Percentiles rank a stretch among this genome's conserved stretches.
These are phyloP conservation scores for Capsicum baccatum DNA, from an alignment of 257 asterid genomes.

Conservation along the genomic window DNA sequence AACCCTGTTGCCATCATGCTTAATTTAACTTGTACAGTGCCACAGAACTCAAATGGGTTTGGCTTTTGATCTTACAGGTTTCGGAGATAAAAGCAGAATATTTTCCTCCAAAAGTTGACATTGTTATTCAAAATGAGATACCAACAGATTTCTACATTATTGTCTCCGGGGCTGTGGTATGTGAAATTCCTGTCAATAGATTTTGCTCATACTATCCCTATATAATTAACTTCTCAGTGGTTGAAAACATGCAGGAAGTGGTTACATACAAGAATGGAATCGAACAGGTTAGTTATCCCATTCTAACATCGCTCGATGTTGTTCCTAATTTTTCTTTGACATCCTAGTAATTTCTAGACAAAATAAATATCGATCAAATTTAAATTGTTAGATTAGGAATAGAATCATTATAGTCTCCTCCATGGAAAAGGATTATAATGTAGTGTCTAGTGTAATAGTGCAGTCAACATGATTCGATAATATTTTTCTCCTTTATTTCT, in stretches of 20 bases:
- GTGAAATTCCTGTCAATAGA: constrained; percentile 23
- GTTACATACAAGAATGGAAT: constrained; percentile 60
- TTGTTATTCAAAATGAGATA: constrained; percentile 83
- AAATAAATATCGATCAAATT: background rate
- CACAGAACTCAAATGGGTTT: background rate
- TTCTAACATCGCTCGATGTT: background rate
- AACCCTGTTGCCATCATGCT: background rate
- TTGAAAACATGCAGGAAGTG: constrained; percentile 72
- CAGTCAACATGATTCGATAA: too few species aligned
- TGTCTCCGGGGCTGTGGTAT: constrained; percentile 94
- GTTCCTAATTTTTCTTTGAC: background rate
- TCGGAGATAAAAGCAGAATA: constrained; percentile 95
- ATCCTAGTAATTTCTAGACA: background rate
- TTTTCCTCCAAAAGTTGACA: constrained; percentile 91
- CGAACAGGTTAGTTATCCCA: constrained; percentile 68
- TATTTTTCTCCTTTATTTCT: too few species aligned
- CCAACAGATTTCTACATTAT: constrained; percentile 90
- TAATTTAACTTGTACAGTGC: background rate
- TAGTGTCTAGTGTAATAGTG: too few species aligned
- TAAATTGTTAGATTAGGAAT: too few species aligned
- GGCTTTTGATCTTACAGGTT: constrained; percentile 52
- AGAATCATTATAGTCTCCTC: too few species aligned
- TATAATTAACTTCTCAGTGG: constrained; percentile 37
- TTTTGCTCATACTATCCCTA: constrained; percentile 9
- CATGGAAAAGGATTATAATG: too few species aligned